Evolutionary conservation across 140 eudicot genomes (phyloP), one percentile per base, ranked within the genome.

Genomic region (Ambrosia hybrid): DNA sequence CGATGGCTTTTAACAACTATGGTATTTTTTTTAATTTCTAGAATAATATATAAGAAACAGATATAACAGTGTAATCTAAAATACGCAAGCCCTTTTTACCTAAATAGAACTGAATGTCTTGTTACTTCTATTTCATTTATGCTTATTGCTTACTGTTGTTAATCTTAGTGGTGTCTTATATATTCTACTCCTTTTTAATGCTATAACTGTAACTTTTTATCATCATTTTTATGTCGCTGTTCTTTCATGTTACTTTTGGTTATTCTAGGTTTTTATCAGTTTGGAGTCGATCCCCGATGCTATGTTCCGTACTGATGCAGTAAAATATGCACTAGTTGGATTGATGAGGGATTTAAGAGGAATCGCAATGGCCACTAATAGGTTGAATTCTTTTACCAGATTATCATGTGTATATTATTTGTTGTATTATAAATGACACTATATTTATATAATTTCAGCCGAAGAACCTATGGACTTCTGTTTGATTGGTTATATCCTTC

Each of bases 271-370:
- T 48, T 88, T 94, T 62, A 49, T 88, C 71, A 88, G 76, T 78
- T 80, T 94, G 82, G 95, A 86, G 78, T 80, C 97, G 8, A 84
- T 89, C 38, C 90, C 91, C 26, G 97, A 90, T 77, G 65, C 82
- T 59, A 68, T 86, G 86, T 88, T 94, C 78, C 88, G 95, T 51
- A 84, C 91, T 9, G 99, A 90, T 68, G 68, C 83, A 58, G 97
- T 88, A 66, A 94, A 94, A 79, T 90, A 80, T 81, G 92, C 96
- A 41, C 74, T 94, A 21, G 81, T 88, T 74, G 99, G 99, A 48
- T 77, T 94, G 78, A 90, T 90, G 99, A 86, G 99, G 82, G 99
- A 94, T 81, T 83, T 94, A 16, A 90, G 97, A 80, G 99, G 99
- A 59, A 88, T 90, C 73, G 86, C 95, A 9, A 88, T 90, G 99